Evolutionary conservation across 2,329 filamentous ascomycete genomes (phyloP).

Genomic region (Penicillium sclerotigenum): DNA sequence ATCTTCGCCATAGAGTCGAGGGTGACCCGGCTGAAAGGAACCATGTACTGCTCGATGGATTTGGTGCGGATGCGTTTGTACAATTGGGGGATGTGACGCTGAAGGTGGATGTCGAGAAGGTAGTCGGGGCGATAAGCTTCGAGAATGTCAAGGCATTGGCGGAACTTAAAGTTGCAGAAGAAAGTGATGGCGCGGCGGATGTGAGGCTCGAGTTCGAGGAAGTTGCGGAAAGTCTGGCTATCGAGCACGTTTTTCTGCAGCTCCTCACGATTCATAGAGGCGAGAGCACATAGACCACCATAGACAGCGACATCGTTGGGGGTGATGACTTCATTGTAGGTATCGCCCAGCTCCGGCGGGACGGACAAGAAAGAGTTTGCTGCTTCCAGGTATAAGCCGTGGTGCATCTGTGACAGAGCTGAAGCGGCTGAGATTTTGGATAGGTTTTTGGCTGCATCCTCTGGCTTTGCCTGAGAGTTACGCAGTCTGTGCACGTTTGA

Average conservation of each 20-base stretch:
- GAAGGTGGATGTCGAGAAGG: constrained; percentile 82
- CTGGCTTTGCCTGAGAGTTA: constrained; percentile 52
- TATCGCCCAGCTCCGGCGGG: constrained; percentile 55
- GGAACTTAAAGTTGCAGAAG: constrained; percentile 89
- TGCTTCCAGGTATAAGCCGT: constrained; percentile 61
- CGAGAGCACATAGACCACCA: constrained; percentile 83
- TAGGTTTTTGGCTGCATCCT: constrained; percentile 56
- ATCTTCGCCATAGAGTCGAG: constrained; percentile 72
- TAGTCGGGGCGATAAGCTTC: constrained; percentile 81
- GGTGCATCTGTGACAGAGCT: constrained; percentile 60
- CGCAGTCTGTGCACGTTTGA: constrained; percentile 58
- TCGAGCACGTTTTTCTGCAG: constrained; percentile 75
- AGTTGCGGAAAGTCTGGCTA: constrained; percentile 75
- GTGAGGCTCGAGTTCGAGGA: constrained; percentile 89
- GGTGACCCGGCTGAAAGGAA: constrained; percentile 84
- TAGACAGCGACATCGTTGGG: constrained; percentile 90
- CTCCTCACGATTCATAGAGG: constrained; percentile 77
- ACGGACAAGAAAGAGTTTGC: constrained; percentile 67
- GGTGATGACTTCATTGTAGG: constrained; percentile 69
- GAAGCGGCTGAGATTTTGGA: constrained; percentile 64
- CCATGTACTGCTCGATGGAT: constrained; percentile 88
- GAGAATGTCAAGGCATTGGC: constrained; percentile 75
- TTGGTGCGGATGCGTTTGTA: constrained; percentile 78
- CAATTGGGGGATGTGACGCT: constrained; percentile 66
- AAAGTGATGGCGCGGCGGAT: constrained; percentile 85